phyloP scores from a whole-genome alignment of 148 eudicot genomes.

The Rhododendron henanense region DNA sequence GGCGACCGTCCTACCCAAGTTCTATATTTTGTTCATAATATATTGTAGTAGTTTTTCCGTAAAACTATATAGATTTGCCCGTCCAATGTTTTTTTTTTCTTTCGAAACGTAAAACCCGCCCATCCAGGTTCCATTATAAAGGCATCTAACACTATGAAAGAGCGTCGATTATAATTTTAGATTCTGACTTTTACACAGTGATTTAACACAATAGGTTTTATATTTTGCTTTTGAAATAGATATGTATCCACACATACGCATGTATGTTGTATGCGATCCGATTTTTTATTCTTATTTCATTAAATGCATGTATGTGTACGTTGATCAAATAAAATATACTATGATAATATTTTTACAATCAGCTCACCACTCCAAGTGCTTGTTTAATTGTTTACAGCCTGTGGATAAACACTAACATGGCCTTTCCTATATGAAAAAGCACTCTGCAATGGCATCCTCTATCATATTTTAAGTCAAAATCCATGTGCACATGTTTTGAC shows the following conservation, averaged over 20 bases:
- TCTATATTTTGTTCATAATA: too few relatives aligned
- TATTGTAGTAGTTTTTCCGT: too few relatives aligned
- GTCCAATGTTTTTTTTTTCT: too few relatives aligned
- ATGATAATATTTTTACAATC: too few relatives aligned
- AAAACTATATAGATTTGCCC: too few relatives aligned
- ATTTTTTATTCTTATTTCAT: too few relatives aligned
- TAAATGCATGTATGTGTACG: background rate
- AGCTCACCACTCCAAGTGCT: background rate
- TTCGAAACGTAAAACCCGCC: too few relatives aligned
- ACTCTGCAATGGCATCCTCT: background rate
- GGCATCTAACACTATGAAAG: background rate
- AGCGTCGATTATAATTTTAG: background rate
- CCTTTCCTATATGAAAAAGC: background rate
- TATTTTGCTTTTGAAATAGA: too few relatives aligned
- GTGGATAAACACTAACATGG: background rate
- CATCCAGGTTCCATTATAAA: too few relatives aligned
- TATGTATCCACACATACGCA: background rate
- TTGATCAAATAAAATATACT: too few relatives aligned
- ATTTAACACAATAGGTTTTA: too few relatives aligned
- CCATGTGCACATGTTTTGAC: background rate
- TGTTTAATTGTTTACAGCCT: background rate
- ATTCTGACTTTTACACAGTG: background rate
- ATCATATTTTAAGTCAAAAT: background rate
- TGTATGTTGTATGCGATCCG: background rate
- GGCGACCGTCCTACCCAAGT: too few relatives aligned